Evolutionary conservation across 495 filamentous ascomycete genomes (phyloP).

Genomic region (Neurospora tetrasperma): DNA sequence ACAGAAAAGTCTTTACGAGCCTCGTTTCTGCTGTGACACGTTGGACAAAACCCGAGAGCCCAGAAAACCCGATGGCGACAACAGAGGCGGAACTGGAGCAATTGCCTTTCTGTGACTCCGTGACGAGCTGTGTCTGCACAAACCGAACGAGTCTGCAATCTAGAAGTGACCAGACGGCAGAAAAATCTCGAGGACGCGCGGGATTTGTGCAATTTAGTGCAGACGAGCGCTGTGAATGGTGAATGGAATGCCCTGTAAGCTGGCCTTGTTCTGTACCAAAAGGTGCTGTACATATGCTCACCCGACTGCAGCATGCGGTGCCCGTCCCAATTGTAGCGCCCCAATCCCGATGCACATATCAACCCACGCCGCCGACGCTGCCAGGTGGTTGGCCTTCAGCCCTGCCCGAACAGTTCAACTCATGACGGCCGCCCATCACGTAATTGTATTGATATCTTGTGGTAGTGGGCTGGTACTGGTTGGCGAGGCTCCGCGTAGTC

Average conservation of each 20-base stretch:
- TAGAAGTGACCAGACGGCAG: not conserved
- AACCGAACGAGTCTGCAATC: not conserved
- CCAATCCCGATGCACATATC: not conserved
- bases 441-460: not conserved
- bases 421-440: not conserved
- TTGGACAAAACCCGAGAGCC: not conserved
- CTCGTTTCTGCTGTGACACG: not conserved
- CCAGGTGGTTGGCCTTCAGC: not conserved
- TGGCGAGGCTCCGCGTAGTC: not conserved
- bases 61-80: not conserved
- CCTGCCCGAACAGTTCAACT: not conserved
- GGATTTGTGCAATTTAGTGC: not conserved
- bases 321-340: not conserved
- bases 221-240: not conserved
- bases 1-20: not conserved
- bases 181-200: not conserved
- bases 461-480: not conserved
- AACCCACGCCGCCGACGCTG: not conserved
- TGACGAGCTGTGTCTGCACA: not conserved
- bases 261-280: not conserved
- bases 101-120: not conserved
- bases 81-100: not conserved
- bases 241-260: not conserved
- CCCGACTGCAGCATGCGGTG: not conserved
- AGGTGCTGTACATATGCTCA: not conserved